Evolutionary conservation across 2,329 filamentous ascomycete genomes (phyloP), one percentile per base, ranked within the genome.

Genomic region (Fusarium vanettenii): DNA sequence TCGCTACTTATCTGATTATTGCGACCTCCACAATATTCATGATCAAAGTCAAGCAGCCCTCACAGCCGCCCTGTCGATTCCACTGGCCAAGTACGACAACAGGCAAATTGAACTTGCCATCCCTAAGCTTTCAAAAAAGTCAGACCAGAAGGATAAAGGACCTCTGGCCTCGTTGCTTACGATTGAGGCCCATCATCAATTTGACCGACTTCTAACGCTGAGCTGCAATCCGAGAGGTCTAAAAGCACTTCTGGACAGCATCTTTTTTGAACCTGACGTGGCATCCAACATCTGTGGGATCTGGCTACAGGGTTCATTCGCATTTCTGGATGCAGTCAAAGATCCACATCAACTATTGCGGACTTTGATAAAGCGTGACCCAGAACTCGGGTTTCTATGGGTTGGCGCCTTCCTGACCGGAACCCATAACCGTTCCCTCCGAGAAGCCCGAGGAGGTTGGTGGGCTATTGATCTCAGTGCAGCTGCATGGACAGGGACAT

Each of bases 361-460:
- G 4, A 67, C 60, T 22, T 22, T 76, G 6, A 66, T 75, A 11
- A 39, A 57, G 11, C 66, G 71, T 5, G 67, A 76, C 56, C 71
- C 63, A 20, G 67, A 60, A 9, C 64, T 76, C 7, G 66, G 70
- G 2, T 66, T 66, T 43, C 56, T 77, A 20, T 77, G 72, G 71
- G 11, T 73, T 20, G 73, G 75, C 0, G 70, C 71, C 8, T 74
- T 75, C 43, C 48, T 77, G 9, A 71, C 68, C 8, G 68, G 71
- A 25, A 18, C 37, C 3, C 31, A 74, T 39, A 6, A 4, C 8
- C 22, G 14, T 2, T 70, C 35, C 50, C 33, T 74, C 5, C 71
- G 33, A 55, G 39, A 48, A 18, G 73, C 60, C 10, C 66, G 68
- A 48, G 64, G 33, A 52, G 67, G 27, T 43, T 71, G 50, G 64